Conservation (phyloP, 1,284 basidiomycete species). For the Puccinia horiana region DNA sequence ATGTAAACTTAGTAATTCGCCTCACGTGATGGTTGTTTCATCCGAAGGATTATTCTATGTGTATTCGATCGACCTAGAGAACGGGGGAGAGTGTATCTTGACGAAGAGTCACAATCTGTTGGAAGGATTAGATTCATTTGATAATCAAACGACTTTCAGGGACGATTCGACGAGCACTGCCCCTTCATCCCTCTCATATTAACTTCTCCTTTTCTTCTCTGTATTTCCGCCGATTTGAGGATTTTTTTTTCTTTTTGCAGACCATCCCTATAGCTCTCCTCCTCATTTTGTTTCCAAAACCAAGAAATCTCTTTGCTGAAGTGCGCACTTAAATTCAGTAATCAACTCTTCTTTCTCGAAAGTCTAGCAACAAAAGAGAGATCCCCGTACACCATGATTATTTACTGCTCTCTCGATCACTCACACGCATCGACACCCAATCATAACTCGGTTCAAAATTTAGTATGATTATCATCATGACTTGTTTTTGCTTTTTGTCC, state of each 20-base stretch:
- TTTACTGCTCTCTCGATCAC: no score
- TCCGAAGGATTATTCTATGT: slow-evolving; percentile 93
- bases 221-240: no score
- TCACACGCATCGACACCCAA: no score
- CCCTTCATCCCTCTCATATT: not conserved
- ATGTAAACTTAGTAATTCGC: slow-evolving; percentile 72
- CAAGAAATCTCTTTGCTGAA: not conserved
- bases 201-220: not conserved
- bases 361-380: no score
- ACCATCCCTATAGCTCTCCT: not conserved
- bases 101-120: slow-evolving; percentile 78
- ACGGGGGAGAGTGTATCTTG: slow-evolving; percentile 89
- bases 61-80: slow-evolving; percentile 93
- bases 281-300: not conserved
- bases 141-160: slow-evolving; percentile 10
- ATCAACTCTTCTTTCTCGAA: no score
- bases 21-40: slow-evolving; percentile 95
- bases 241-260: not conserved
- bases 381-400: no score
- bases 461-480: no score
- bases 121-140: slow-evolving; percentile 38
- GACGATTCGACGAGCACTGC: not conserved
- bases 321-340: not conserved
- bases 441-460: no score
- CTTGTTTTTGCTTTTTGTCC: no score